A percentile compares a stretch with the other conserved stretches of the same genome.
phyloP scores from a whole-genome alignment of 2,329 filamentous ascomycete species.

The Lasiodiplodia hormozganensis region DNA sequence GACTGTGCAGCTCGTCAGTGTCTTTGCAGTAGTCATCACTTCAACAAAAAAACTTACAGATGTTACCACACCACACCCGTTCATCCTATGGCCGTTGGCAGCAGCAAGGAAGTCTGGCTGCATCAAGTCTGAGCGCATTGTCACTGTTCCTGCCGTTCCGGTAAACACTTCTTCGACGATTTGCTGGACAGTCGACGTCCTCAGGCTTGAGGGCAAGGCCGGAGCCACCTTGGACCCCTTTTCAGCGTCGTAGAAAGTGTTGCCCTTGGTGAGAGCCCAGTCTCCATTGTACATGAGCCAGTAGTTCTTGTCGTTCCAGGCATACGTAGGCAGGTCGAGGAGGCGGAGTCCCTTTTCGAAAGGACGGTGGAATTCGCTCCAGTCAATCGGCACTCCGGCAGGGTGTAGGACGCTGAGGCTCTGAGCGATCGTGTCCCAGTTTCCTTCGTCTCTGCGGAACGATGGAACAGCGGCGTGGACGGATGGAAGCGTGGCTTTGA shows the following conservation, averaged over 20 bases:
- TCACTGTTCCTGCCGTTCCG: no score
- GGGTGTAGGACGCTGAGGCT: slow-evolving; percentile 60
- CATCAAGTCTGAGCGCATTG: slow-evolving; percentile 49
- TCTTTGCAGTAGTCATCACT: background rate
- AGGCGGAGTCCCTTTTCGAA: slow-evolving; percentile 56
- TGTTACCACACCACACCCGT: slow-evolving; percentile 51
- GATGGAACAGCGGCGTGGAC: slow-evolving; percentile 8
- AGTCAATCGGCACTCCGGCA: slow-evolving; percentile 63
- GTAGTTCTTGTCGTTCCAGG: slow-evolving; percentile 45
- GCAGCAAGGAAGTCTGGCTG: slow-evolving; percentile 48
- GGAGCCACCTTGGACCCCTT: background rate
- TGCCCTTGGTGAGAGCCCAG: slow-evolving; percentile 40
- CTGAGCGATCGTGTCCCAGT: slow-evolving; percentile 48
- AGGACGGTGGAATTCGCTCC: slow-evolving; percentile 65
- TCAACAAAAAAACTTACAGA: slow-evolving; percentile 47
- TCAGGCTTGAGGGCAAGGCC: slow-evolving; percentile 28
- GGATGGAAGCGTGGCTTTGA: slow-evolving; percentile 38
- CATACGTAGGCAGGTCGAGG: slow-evolving; percentile 58
- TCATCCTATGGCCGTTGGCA: slow-evolving; percentile 54
- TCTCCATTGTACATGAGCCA: slow-evolving; percentile 46
- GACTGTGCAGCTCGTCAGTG: slow-evolving; percentile 24
- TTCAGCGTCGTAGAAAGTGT: slow-evolving; percentile 32
- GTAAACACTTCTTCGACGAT: slow-evolving; percentile 42
- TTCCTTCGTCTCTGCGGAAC: slow-evolving; percentile 27
- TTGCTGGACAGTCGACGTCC: slow-evolving; percentile 47